These are phyloP conservation scores for Craterostigma plantagineum DNA, from an alignment of 257 asterid genomes.

Conservation along the genomic window DNA sequence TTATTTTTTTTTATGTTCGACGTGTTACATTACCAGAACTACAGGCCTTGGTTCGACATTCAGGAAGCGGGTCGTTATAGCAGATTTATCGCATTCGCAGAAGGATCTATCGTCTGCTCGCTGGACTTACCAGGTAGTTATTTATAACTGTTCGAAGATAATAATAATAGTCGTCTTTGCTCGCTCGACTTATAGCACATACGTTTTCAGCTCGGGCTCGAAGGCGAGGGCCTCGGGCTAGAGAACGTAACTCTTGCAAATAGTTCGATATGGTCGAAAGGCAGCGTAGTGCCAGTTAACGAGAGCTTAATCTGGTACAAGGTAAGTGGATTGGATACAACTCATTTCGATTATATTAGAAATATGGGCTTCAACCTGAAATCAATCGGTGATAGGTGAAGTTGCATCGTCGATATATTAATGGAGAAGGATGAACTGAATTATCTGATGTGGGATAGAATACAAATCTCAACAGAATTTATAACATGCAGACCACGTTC, in stretches of 20 bases:
- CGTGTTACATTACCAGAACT: conserved; percentile 24
- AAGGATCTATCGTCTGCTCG: conserved; percentile 22
- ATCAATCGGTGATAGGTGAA: too few species aligned
- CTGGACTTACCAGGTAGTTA: not conserved
- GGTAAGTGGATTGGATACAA: conserved; percentile 22
- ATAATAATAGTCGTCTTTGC: too few species aligned
- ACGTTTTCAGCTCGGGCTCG: conserved; percentile 45
- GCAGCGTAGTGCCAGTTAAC: conserved; percentile 24
- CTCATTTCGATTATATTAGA: too few species aligned
- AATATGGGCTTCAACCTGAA: too few species aligned
- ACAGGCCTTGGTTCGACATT: conserved; percentile 70
- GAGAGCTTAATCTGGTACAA: conserved; percentile 65
- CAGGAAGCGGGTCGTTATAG: conserved; percentile 38
- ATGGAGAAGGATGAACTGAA: too few species aligned
- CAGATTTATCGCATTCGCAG: conserved; percentile 17
- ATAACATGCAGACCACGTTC: conserved; percentile 26
- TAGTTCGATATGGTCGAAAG: conserved; percentile 45
- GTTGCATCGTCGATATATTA: too few species aligned
- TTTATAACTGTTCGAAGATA: too few species aligned
- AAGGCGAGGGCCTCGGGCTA: conserved; percentile 67
- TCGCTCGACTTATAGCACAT: not conserved
- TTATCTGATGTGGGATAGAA: too few species aligned
- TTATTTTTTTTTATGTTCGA: too few species aligned
- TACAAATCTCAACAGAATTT: too few species aligned
- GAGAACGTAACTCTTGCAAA: conserved; percentile 28